phyloP scores from a whole-genome alignment of 768 basidiomycete genomes.

The Tricholoma matsutake region DNA sequence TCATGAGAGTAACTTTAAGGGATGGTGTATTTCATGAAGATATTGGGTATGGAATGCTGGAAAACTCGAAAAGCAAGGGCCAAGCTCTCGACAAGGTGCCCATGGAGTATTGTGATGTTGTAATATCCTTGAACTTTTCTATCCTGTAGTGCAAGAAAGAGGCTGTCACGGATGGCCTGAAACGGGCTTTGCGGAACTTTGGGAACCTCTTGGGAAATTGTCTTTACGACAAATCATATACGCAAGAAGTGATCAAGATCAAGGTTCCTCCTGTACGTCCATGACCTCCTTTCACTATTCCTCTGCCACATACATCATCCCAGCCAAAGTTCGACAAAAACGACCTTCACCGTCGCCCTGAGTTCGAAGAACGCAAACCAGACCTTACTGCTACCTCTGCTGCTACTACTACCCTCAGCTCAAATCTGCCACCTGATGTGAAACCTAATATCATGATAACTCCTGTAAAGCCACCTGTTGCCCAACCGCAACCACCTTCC shows the following conservation, averaged over 20 bases:
- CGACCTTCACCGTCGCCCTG: constrained; percentile 69
- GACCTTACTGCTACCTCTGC: constrained; percentile 12
- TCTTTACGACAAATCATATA: constrained; percentile 92
- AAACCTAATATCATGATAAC: constrained; percentile 4
- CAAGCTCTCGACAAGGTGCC: constrained; percentile 86
- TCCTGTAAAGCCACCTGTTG: constrained; percentile 9
- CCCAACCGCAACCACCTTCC: constrained; percentile 17
- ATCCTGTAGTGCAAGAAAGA: constrained; percentile 89
- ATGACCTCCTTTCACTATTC: neutral
- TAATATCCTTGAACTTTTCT: neutral
- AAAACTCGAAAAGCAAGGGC: constrained; percentile 84
- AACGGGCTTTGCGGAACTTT: constrained; percentile 87
- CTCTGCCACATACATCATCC: neutral
- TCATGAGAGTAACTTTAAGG: constrained; percentile 81
- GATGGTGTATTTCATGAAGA: constrained; percentile 94
- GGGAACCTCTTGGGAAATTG: constrained; percentile 96
- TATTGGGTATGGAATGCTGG: constrained; percentile 83
- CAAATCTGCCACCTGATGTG: neutral
- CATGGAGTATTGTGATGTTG: constrained; percentile 13
- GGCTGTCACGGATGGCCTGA: constrained; percentile 92
- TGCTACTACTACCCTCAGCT: neutral
- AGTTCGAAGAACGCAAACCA: constrained; percentile 52
- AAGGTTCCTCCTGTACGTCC: constrained; percentile 76
- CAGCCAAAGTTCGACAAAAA: constrained; percentile 69
- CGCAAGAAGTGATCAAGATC: constrained; percentile 82